Percentiles rank a stretch among this genome's conserved stretches.
Conservation (phyloP, 306 rosid species). For the Malus fusca region DNA sequence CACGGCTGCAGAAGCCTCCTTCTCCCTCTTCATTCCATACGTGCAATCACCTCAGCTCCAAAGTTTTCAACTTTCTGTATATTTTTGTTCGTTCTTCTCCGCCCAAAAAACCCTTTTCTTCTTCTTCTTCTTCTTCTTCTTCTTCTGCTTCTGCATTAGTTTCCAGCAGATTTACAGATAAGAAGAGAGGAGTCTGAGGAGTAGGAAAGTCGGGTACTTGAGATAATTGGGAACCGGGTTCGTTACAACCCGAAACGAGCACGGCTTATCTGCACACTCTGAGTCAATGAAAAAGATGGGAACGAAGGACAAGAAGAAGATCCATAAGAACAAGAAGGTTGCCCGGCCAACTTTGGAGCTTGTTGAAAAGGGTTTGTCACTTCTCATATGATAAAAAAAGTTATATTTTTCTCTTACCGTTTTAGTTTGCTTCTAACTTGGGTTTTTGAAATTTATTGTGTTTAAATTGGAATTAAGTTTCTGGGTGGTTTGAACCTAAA, state of each 20-base stretch:
- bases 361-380: neutral
- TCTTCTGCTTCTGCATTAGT: neutral
- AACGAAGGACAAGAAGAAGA: slow-evolving; percentile 5
- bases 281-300: neutral
- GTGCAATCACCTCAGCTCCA: neutral
- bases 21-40: neutral
- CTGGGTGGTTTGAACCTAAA: neutral
- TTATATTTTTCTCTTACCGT: neutral
- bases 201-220: neutral
- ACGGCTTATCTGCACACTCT: neutral
- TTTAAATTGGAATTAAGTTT: neutral
- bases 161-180: neutral
- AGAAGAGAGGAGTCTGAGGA: neutral
- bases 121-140: too few relatives aligned
- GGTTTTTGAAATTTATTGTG: neutral
- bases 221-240: neutral
- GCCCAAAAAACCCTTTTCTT: neutral
- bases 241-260: neutral
- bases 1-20: neutral
- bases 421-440: neutral
- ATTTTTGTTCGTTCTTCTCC: neutral
- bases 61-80: neutral
- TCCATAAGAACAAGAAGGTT: neutral
- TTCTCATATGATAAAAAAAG: neutral
- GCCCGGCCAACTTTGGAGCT: neutral